These are phyloP conservation scores for Colletotrichum musicola DNA, from an alignment of 2,329 filamentous ascomycete genomes.

Conservation along the genomic window DNA sequence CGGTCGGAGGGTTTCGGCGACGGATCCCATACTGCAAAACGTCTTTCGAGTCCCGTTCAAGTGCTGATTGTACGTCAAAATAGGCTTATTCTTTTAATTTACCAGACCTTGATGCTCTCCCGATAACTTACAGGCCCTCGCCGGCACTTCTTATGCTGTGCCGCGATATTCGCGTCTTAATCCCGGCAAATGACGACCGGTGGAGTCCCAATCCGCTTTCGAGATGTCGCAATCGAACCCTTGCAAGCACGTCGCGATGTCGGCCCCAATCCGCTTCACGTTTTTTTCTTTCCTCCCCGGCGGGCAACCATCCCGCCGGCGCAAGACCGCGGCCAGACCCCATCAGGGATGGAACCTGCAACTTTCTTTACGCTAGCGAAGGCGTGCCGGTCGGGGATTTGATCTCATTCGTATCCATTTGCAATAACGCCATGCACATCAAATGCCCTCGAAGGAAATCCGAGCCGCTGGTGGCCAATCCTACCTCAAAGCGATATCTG, in stretches of 20 bases:
- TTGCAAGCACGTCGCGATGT: constrained; percentile 33
- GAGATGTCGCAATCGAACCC: constrained; percentile 36
- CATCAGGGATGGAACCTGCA: constrained; percentile 11
- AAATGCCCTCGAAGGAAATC: neutral
- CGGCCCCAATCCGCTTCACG: constrained; percentile 14
- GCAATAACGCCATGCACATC: constrained; percentile 26
- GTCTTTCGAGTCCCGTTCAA: neutral
- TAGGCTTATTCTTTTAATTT: neutral
- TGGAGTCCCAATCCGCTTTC: constrained; percentile 7
- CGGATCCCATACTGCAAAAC: neutral
- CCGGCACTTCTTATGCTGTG: neutral
- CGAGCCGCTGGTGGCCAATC: constrained; percentile 20
- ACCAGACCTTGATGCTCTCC: neutral
- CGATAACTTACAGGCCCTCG: neutral
- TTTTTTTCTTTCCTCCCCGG: neutral
- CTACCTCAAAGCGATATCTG: constrained; percentile 1
- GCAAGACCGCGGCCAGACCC: constrained; percentile 7
- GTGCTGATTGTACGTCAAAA: neutral
- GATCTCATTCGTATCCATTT: constrained; percentile 6
- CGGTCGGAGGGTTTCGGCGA: neutral
- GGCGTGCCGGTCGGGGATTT: neutral
- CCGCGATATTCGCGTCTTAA: neutral
- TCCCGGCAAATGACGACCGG: constrained; percentile 13
- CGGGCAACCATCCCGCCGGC: constrained; percentile 1
- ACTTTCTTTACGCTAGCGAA: neutral